Conservation (phyloP, 78 protist species). For the Diacronema lutheri region DNA sequence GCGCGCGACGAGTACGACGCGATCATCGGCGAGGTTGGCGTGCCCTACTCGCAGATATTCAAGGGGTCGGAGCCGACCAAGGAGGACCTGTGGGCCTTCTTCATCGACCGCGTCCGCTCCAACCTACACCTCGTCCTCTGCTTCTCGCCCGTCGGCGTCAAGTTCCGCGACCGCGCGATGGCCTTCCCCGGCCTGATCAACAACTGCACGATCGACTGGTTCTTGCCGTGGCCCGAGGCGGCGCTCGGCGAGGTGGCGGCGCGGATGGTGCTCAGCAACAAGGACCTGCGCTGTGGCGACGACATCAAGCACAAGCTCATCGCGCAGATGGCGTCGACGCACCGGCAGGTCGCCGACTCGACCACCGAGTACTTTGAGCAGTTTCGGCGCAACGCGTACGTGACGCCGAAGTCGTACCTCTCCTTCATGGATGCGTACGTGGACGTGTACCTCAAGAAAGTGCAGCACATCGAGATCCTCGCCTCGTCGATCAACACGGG, state of each 20-base stretch:
- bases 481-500: conserved; percentile 71
- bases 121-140: conserved; percentile 83
- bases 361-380: conserved; percentile 68
- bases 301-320: conserved; percentile 40
- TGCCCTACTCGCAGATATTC: neutral
- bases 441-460: conserved; percentile 64
- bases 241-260: conserved; percentile 75
- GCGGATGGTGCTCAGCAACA: conserved; percentile 13
- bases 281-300: conserved; percentile 50
- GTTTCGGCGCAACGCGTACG: conserved; percentile 76
- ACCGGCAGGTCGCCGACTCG: conserved; percentile 38
- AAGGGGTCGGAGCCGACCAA: conserved; percentile 22
- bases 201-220: conserved; percentile 82
- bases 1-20: conserved; percentile 77
- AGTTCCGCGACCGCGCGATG: conserved; percentile 76
- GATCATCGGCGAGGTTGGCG: conserved; percentile 61
- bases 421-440: conserved; percentile 71
- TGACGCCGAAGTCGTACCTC: conserved; percentile 88
- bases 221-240: conserved; percentile 82
- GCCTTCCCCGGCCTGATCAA: conserved; percentile 79
- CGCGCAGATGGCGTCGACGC: conserved; percentile 67
- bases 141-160: conserved; percentile 88
- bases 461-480: conserved; percentile 37
- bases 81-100: conserved; percentile 69
- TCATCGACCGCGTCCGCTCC: conserved; percentile 72